Conservation (phyloP, 2,329 filamentous ascomycete species). For the Purpureocillium takamizusanense region DNA sequence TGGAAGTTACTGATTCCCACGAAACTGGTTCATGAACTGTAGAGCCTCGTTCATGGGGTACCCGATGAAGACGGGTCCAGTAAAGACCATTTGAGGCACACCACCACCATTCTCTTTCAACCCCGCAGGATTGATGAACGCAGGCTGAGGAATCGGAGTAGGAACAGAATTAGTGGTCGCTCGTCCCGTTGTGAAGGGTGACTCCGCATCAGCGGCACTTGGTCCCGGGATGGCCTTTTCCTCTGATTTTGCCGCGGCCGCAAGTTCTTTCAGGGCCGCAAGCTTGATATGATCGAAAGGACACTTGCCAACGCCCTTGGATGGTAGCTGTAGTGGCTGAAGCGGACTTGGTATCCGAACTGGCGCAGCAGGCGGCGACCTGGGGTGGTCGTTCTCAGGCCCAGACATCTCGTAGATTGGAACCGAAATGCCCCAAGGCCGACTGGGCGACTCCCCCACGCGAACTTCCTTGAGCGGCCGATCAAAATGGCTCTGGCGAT, state of each 20-base stretch:
- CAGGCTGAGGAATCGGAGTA: constrained; percentile 27
- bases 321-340: constrained; percentile 15
- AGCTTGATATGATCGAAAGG: constrained; percentile 48
- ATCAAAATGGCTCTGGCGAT: constrained; percentile 69
- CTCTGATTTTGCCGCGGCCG: constrained; percentile 6
- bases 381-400: constrained; percentile 29
- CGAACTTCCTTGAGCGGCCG: constrained; percentile 78
- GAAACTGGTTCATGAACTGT: constrained; percentile 58
- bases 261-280: constrained; percentile 21
- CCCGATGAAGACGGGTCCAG: constrained; percentile 87
- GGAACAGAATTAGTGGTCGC: constrained; percentile 10
- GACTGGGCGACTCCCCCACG: constrained; percentile 87
- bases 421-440: constrained; percentile 86
- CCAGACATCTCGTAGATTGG: constrained; percentile 45
- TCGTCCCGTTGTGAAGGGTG: constrained; percentile 13
- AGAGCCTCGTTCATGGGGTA: constrained; percentile 81
- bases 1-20: constrained; percentile 14
- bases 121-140: constrained; percentile 40
- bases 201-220: constrained; percentile 5
- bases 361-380: constrained; percentile 49
- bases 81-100: constrained; percentile 71
- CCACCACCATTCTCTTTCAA: constrained; percentile 19
- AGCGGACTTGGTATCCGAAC: constrained; percentile 37
- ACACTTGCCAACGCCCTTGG: constrained; percentile 37
- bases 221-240: constrained; percentile 5